Conservation (phyloP, 1,139 yeast species). For the Geotrichum citri-aurantii region DNA sequence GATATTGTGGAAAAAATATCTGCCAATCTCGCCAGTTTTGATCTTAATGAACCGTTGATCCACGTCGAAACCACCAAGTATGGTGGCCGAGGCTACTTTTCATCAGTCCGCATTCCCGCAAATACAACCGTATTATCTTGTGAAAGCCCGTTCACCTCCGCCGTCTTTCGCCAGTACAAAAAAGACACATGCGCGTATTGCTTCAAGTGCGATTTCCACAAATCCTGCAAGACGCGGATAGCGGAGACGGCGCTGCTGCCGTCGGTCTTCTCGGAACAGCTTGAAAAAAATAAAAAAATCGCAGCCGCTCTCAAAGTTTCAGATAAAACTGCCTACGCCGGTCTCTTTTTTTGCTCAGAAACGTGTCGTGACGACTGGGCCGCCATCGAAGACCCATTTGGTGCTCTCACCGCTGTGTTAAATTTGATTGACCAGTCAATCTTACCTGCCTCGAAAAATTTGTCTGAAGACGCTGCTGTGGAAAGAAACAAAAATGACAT, state of each 20-base stretch:
- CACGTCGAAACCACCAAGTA: conserved; percentile 27
- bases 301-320: conserved; percentile 22
- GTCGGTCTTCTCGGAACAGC: background rate
- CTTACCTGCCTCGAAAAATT: conserved; percentile 21
- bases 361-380: conserved; percentile 41
- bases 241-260: conserved; percentile 8
- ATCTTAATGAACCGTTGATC: conserved; percentile 3
- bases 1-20: background rate
- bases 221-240: conserved; percentile 39
- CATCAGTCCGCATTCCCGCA: conserved; percentile 39
- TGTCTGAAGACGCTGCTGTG: background rate
- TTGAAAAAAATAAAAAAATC: conserved; percentile 6
- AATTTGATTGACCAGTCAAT: conserved; percentile 33
- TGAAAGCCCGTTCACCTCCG: conserved; percentile 43
- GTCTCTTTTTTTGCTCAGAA: conserved; percentile 51
- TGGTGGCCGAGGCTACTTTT: conserved; percentile 64
- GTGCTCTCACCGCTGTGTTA: conserved; percentile 32
- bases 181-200: conserved; percentile 63
- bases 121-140: conserved; percentile 43
- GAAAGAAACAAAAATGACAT: background rate
- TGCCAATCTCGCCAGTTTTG: background rate
- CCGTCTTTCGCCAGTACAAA: conserved; percentile 50
- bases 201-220: conserved; percentile 48
- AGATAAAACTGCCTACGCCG: conserved; percentile 38
- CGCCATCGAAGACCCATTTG: conserved; percentile 28